Percentiles rank a stretch among this genome's conserved stretches.
Conservation (phyloP, 148 eudicot species). For the Drosera capensis region DNA sequence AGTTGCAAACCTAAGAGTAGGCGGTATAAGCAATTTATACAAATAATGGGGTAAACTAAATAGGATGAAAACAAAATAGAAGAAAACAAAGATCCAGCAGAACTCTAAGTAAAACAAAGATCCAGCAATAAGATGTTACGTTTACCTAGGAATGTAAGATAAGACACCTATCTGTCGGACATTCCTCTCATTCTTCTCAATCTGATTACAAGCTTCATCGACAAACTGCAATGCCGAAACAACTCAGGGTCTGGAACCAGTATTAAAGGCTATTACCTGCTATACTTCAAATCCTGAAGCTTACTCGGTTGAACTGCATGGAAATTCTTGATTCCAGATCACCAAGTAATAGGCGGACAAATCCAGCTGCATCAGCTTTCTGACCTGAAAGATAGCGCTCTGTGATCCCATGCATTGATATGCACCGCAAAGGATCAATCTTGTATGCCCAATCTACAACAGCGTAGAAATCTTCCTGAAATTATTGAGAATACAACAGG, state of each 20-base stretch:
- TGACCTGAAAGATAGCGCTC: constrained; percentile 80
- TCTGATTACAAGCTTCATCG: constrained; percentile 83
- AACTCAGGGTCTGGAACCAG: background rate
- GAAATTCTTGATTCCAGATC: constrained; percentile 87
- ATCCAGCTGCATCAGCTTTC: constrained; percentile 96
- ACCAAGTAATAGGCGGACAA: constrained; percentile 86
- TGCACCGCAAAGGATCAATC: constrained; percentile 88
- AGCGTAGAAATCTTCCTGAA: constrained; percentile 89
- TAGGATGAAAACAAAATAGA: too few species aligned
- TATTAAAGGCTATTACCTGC: background rate
- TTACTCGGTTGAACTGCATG: constrained; percentile 58
- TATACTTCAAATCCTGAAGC: constrained; percentile 12
- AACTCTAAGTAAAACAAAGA: background rate
- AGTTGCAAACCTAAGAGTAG: constrained; percentile 53
- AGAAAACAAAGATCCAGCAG: background rate
- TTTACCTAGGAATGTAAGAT: constrained; percentile 80
- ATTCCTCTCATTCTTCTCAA: constrained; percentile 71
- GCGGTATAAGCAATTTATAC: background rate
- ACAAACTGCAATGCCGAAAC: constrained; percentile 44
- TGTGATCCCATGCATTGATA: constrained; percentile 91
- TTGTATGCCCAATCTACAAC: constrained; percentile 97
- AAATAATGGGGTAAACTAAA: too few species aligned
- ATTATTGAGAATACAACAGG: background rate
- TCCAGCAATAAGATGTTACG: background rate
- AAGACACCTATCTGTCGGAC: constrained; percentile 68